Base-by-base conservation (phyloP, 768 basidiomycete genomes). In the Cystobasidium onofrii region DNA sequence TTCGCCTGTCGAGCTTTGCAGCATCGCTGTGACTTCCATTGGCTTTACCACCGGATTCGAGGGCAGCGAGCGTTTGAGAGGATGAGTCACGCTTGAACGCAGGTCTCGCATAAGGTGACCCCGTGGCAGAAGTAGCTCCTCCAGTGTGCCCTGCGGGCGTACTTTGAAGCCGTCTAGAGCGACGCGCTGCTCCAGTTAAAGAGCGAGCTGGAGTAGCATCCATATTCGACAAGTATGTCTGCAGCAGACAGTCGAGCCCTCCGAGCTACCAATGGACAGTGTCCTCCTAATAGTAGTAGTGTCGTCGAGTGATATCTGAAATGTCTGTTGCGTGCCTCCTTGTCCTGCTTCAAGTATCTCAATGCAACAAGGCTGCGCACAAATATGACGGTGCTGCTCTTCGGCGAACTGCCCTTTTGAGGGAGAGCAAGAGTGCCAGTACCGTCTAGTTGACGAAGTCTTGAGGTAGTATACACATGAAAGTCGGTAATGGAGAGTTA, bases 181-280 rank as follows among this genome's bases (percentile, higher is more conserved):
- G 23, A 29, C 69, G 29, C 25, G 69, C 52, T 20, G 69, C 46
- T 23, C 69, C 69, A 60, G 69, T 44, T 17, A 71, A 34, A 31
- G 69, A 71, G 7, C 46, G 69, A 29, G 69, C 54, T 23, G 69
- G 54, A 20, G 69, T 46, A 15, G 10, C 55, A n/a, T 71, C 55
- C 69, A 71, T 71, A 39, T 15, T 39, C 15, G 39, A 39, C 6
- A 15, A 6, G 39, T 15, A 39, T 6, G 15, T 39, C 7, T 6
- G 15, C 7, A 39, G 39, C 39, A 15, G 39, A 39, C 15, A 39
- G 39, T 15, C 15, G 39, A 6, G 15, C 7, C 39, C 39, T 6
- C 39, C 6, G 39, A 15, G 15, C 39, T 39, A 39, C 7, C 6
- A 6, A 6, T 15, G 7, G 39, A 39, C 7, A 6, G 15, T 39